Percentiles rank a stretch among this genome's conserved stretches.
phyloP scores from a whole-genome alignment of 2,329 filamentous ascomycete species.

The Penicillium expansum region DNA sequence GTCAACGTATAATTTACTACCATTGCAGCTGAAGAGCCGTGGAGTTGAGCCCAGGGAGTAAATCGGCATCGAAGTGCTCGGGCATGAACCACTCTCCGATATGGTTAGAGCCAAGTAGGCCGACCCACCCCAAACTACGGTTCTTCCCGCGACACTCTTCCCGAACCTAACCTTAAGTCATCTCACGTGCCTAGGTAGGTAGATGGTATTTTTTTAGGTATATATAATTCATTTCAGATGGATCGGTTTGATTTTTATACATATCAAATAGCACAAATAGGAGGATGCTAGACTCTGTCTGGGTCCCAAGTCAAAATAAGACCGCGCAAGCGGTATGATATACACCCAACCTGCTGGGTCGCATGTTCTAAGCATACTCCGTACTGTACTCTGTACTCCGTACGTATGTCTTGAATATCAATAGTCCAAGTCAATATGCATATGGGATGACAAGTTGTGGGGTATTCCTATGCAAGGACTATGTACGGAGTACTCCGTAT shows the following conservation, averaged over 20 bases:
- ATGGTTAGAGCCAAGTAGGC: neutral
- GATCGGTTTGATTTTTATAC: too few species aligned
- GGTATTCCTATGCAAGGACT: neutral
- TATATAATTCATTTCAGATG: too few species aligned
- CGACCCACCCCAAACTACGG: neutral
- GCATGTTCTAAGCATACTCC: neutral
- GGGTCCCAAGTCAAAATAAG: neutral
- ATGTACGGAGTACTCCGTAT: too few species aligned
- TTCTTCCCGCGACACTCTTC: neutral
- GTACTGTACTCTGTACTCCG: neutral
- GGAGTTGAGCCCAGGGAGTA: neutral
- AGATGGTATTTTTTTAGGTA: too few species aligned
- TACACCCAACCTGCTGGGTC: neutral
- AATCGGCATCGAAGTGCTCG: neutral
- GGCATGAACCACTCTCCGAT: neutral
- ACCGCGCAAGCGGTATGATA: neutral
- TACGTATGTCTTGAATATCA: neutral
- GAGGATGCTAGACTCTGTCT: neutral
- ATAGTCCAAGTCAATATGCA: neutral
- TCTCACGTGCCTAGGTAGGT: too few species aligned
- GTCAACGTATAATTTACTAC: neutral
- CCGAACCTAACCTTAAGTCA: neutral
- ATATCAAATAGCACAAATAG: neutral
- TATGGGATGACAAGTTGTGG: neutral
- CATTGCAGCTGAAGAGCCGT: too few species aligned